A percentile compares a stretch with the other conserved stretches of the same genome.
These are phyloP conservation scores for Aspergillus ruber DNA, from an alignment of 2,329 filamentous ascomycete genomes.

Conservation along the genomic window DNA sequence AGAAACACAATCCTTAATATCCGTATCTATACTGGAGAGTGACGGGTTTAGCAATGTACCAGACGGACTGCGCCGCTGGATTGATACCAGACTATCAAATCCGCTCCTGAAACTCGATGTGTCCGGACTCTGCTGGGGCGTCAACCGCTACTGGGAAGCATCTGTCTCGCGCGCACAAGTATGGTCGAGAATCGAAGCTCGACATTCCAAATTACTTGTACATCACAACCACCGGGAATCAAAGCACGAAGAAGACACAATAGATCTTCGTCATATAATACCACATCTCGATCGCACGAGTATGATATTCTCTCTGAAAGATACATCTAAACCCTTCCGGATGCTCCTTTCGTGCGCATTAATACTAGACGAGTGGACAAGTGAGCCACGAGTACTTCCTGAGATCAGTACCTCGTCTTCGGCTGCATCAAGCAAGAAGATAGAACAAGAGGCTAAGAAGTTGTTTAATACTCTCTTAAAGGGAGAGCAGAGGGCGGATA, in stretches of 20 bases:
- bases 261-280: constrained; percentile 23
- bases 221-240: constrained; percentile 1
- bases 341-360: constrained; percentile 31
- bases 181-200: constrained; percentile 30
- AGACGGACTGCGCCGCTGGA: constrained; percentile 27
- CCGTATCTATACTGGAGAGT: constrained; percentile 21
- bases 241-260: constrained; percentile 4
- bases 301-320: constrained; percentile 22
- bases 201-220: constrained; percentile 12
- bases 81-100: constrained; percentile 27
- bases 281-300: constrained; percentile 33
- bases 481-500: constrained; percentile 22
- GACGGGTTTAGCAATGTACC: constrained; percentile 19
- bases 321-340: constrained; percentile 3
- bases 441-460: constrained; percentile 33
- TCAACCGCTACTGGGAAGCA: constrained; percentile 38
- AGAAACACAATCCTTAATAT: constrained; percentile 28
- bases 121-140: constrained; percentile 36
- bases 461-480: constrained; percentile 21
- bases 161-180: constrained; percentile 30
- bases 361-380: constrained; percentile 34
- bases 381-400: constrained; percentile 33
- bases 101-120: constrained; percentile 32
- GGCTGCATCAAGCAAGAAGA: constrained; percentile 16
- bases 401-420: constrained; percentile 27